Conservation (phyloP, 2,329 filamentous ascomycete genomes). For the Xylaria sp. region DNA sequence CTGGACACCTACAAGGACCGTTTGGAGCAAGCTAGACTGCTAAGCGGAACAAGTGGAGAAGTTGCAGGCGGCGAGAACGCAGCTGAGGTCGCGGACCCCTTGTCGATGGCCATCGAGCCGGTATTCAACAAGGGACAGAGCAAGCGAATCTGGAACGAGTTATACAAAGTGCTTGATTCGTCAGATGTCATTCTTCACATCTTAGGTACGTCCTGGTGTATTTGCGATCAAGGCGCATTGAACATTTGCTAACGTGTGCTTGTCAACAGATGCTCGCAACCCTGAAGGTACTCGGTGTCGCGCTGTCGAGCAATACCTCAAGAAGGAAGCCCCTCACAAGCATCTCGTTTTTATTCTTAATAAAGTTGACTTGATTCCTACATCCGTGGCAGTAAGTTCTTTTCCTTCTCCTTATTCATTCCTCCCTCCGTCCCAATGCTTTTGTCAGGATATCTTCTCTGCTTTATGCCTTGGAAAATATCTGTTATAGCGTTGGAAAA, state of each 20-base stretch:
- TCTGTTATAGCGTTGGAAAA: constrained; percentile 99
- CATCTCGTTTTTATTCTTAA: constrained; percentile 75
- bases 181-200: constrained; percentile 96
- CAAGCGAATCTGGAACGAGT: constrained; percentile 94
- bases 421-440: constrained; percentile 52
- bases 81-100: constrained; percentile 38
- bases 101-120: constrained; percentile 67
- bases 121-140: constrained; percentile 91
- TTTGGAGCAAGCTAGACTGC: constrained; percentile 68
- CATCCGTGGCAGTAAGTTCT: constrained; percentile 80
- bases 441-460: constrained; percentile 77
- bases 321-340: constrained; percentile 91
- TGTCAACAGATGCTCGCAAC: constrained; percentile 65
- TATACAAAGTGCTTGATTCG: constrained; percentile 48
- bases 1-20: constrained; percentile 77
- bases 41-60: constrained; percentile 62
- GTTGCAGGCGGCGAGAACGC: constrained; percentile 40
- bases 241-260: constrained; percentile 34
- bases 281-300: constrained; percentile 85
- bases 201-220: constrained; percentile 20
- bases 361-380: constrained; percentile 90
- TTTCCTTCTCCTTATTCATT: constrained; percentile 12
- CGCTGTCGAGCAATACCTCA: constrained; percentile 88
- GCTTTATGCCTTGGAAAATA: constrained; percentile 56
- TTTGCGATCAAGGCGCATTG: background rate